Conservation (phyloP, 768 basidiomycete species). For the Cystofilobasidium ferigula region DNA sequence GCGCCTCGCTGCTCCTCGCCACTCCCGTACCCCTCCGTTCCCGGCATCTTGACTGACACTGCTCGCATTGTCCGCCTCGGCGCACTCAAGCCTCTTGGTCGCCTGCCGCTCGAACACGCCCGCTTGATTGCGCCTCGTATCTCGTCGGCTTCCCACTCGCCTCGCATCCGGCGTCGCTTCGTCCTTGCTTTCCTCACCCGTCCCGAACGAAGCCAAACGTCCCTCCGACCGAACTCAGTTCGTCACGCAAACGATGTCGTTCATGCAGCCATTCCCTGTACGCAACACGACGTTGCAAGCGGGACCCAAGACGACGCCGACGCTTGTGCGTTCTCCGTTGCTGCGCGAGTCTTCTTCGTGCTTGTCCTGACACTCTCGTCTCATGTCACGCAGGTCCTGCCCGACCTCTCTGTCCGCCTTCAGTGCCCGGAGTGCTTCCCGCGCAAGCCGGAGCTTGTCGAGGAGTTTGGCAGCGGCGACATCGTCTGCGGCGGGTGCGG, state of each 20-base stretch:
- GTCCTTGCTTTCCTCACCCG: neutral
- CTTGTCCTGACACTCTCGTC: neutral
- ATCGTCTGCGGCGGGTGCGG: constrained; percentile 56
- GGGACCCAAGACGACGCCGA: constrained; percentile 8
- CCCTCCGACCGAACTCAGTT: neutral
- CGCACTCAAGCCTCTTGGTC: too few species aligned
- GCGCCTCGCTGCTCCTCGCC: too few species aligned
- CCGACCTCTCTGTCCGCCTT: constrained; percentile 36
- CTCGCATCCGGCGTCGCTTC: neutral
- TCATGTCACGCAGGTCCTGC: constrained; percentile 30
- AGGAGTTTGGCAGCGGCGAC: constrained; percentile 96
- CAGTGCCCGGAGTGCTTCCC: constrained; percentile 93
- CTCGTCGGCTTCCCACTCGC: too few species aligned
- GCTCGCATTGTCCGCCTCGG: too few species aligned
- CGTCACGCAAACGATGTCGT: neutral
- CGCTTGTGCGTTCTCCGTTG: neutral
- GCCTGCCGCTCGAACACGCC: too few species aligned
- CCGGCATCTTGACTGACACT: too few species aligned
- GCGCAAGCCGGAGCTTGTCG: constrained; percentile 84
- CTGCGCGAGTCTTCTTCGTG: neutral
- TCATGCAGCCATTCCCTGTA: constrained; percentile 6
- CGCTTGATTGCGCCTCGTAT: too few species aligned
- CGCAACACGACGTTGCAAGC: constrained; percentile 9
- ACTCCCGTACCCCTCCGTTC: too few species aligned
- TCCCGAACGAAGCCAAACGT: neutral